Percentiles rank a stretch among this genome's conserved stretches.
phyloP scores from a whole-genome alignment of 202 grass and related monocot genomes.

The Hordeum pubiflorum region DNA sequence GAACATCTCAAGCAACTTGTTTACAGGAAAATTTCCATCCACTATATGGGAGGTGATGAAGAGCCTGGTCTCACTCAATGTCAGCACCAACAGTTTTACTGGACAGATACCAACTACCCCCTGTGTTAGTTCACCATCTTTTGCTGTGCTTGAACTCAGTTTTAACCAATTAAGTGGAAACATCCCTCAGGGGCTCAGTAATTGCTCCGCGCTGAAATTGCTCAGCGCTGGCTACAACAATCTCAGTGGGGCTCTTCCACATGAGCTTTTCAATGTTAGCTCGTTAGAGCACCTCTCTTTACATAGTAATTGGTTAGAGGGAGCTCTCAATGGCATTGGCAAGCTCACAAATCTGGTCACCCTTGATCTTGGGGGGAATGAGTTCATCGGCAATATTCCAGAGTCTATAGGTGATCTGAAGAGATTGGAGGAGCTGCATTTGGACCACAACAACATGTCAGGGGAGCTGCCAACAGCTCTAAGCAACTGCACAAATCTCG shows the following conservation, averaged over 20 bases:
- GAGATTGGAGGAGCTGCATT: slow-evolving; percentile 2
- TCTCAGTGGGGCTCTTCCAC: slow-evolving; percentile 37
- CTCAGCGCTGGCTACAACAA: slow-evolving; percentile 27
- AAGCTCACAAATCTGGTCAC: slow-evolving; percentile 29
- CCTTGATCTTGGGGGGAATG: slow-evolving; percentile 40
- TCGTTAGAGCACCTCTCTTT: slow-evolving; percentile 33
- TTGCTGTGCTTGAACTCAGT: slow-evolving; percentile 27
- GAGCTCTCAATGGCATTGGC: slow-evolving; percentile 7
- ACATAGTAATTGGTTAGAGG: slow-evolving; percentile 23
- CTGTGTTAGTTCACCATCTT: not conserved
- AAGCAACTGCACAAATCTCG: slow-evolving; percentile 29
- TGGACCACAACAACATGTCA: slow-evolving; percentile 30
- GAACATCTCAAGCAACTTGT: slow-evolving; percentile 45
- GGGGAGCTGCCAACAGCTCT: slow-evolving; percentile 32
- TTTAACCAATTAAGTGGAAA: slow-evolving; percentile 34
- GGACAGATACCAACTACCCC: slow-evolving; percentile 8
- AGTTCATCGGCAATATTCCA: slow-evolving; percentile 21
- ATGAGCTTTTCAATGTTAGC: slow-evolving; percentile 26
- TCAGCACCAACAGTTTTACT: slow-evolving; percentile 39
- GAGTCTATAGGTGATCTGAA: slow-evolving; percentile 32
- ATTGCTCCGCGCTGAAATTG: slow-evolving; percentile 23
- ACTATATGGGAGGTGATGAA: not conserved
- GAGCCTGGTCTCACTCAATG: slow-evolving; percentile 26
- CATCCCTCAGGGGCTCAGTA: slow-evolving; percentile 14
- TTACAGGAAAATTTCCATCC: slow-evolving; percentile 27